Conservation (phyloP, 192 early-diverging fungal genomes). For the Podochytrium sp. region DNA sequence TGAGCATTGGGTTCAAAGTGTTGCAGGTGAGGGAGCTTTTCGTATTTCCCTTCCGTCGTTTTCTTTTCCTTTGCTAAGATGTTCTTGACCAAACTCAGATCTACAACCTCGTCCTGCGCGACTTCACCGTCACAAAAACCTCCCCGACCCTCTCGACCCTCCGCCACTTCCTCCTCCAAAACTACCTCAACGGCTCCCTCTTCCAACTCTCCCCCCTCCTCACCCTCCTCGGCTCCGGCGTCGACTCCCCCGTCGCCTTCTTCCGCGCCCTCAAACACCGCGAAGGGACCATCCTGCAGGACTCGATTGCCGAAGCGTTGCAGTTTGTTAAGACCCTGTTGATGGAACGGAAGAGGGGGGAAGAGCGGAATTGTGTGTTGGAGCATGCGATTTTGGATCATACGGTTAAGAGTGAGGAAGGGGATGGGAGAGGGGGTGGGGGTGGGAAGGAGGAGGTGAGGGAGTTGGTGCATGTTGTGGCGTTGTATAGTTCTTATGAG, state of each 20-base stretch:
- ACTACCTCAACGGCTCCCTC: constrained; percentile 41
- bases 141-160: constrained; percentile 16
- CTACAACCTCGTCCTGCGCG: constrained; percentile 46
- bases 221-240: constrained; percentile 40
- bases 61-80: background rate
- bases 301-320: constrained; percentile 41
- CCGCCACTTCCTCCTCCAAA: constrained; percentile 36
- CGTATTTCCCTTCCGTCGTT: background rate
- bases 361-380: constrained; percentile 33
- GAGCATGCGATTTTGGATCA: constrained; percentile 53
- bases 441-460: constrained; percentile 13
- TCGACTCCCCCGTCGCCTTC: constrained; percentile 29
- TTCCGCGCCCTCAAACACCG: constrained; percentile 1
- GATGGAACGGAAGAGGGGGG: constrained; percentile 23
- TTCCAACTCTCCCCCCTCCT: constrained; percentile 46
- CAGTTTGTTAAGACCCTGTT: constrained; percentile 47
- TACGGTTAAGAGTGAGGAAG: constrained; percentile 8
- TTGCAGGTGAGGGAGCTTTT: constrained; percentile 11
- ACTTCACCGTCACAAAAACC: constrained; percentile 30
- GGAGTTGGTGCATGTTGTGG: constrained; percentile 54
- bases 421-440: background rate
- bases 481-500: constrained; percentile 49
- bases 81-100: constrained; percentile 25
- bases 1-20: constrained; percentile 40
- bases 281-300: constrained; percentile 37